Base-by-base conservation (phyloP, 306 rosid species). In the Prunus mume region DNA sequence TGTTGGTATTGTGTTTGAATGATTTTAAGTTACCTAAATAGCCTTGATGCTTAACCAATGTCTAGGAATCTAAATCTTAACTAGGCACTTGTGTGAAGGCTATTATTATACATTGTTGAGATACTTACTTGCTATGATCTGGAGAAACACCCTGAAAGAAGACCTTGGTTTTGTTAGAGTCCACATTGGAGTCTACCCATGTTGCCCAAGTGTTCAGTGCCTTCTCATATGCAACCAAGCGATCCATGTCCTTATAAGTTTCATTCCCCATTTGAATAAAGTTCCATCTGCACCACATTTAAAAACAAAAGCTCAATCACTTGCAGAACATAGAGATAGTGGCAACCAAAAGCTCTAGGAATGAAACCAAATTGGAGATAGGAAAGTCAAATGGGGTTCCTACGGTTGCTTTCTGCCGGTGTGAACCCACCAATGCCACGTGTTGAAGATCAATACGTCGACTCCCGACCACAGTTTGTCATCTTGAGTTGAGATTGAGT, bases 81-180 rank as follows among this genome's bases (percentile, higher is more conserved):
- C 43, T 7, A 6, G 43, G 43, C 9, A 38, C 43, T 38, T 38
- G 43, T 38, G 7, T 34, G 1, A 34, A 34, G 51, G 15, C 51
- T 46, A 46, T 2, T 47, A 7, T 38, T 9, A 38, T 6, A 38
- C 0, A 38, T 38, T 6, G 9, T 38, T 38, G 43, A 38, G 43
- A 6, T 38, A 38, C 86, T 80, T 86, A 88, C 98, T 88, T 76
- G 3, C 30, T 2, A 71, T 93, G 98, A 67, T 91, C 97, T 0
- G 98, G 98, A 52, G 97, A 93, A 5, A 93, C 77, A 27, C 96
- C 98, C 79, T 91, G 98, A 41, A 88, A 93, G 81, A 89, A 85
- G 52, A 93, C 88, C 65, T 11, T 83, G 45, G 93, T 87, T 65
- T 71, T 77, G 1, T 71, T 46, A 3, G 88, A 79, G 65, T 93